Percentiles rank a stretch among this genome's conserved stretches.
phyloP scores from a whole-genome alignment of 768 basidiomycete genomes.

The Plicaturopsis crispa region DNA sequence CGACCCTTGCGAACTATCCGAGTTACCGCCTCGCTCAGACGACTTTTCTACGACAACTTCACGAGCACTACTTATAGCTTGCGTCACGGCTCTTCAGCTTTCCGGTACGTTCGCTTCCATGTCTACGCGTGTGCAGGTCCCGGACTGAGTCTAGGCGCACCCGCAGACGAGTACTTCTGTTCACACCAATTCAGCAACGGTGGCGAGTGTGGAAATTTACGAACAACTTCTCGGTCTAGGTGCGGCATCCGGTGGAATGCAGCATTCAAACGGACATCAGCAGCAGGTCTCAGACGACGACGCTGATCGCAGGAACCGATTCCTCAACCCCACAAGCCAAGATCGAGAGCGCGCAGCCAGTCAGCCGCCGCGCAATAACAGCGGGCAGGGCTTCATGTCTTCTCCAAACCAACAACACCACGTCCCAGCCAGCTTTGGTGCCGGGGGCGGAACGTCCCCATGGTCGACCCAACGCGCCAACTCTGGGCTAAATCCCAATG shows the following conservation, averaged over 20 bases:
- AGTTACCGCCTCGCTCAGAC: too few species aligned
- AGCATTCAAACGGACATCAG: conserved; percentile 21
- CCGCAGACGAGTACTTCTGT: too few species aligned
- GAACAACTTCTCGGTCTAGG: too few species aligned
- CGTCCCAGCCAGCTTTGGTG: conserved; percentile 42
- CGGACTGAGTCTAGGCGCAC: too few species aligned
- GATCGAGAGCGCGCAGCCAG: conserved; percentile 62
- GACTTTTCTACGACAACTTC: too few species aligned
- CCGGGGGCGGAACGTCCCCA: conserved; percentile 19
- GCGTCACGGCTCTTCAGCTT: too few species aligned
- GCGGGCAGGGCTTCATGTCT: conserved; percentile 36
- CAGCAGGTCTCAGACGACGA: conserved; percentile 33
- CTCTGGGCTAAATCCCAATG: conserved; percentile 30
- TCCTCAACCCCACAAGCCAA: conserved; percentile 35
- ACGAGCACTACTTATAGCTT: too few species aligned
- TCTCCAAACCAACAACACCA: conserved; percentile 47
- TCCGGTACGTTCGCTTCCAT: too few species aligned
- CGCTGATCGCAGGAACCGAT: conserved; percentile 55
- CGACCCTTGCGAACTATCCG: too few species aligned
- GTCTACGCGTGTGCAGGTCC: too few species aligned
- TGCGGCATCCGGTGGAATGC: conserved; percentile 26
- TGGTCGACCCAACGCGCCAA: conserved; percentile 41
- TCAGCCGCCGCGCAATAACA: conserved; percentile 55
- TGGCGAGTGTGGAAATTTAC: too few species aligned
- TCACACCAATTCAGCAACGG: too few species aligned